phyloP scores from a whole-genome alignment of 192 early-diverging fungal genomes.

The Podila horticola region DNA sequence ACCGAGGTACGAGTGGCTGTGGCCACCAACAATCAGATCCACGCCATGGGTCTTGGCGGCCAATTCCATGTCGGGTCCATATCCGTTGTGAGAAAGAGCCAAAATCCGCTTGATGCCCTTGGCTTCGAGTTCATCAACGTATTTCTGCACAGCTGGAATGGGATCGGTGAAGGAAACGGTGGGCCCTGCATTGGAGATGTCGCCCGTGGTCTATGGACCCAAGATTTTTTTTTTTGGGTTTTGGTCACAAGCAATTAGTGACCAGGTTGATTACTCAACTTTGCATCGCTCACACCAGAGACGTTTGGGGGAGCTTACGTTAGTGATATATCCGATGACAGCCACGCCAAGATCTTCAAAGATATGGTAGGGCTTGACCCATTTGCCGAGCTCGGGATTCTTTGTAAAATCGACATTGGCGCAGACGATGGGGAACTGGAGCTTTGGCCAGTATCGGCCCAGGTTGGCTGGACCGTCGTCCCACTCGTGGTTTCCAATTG shows the following conservation, averaged over 20 bases:
- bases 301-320: conserved; percentile 16
- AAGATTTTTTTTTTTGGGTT: neutral
- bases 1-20: conserved; percentile 77
- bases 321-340: conserved; percentile 74
- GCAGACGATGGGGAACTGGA: conserved; percentile 71
- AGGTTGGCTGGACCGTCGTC: conserved; percentile 70
- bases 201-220: conserved; percentile 54
- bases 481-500: conserved; percentile 81
- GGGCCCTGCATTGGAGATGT: conserved; percentile 63
- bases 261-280: neutral
- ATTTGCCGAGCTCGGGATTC: conserved; percentile 53
- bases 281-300: no score
- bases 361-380: conserved; percentile 75
- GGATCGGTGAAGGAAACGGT: conserved; percentile 67
- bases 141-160: conserved; percentile 66
- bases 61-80: conserved; percentile 73
- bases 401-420: conserved; percentile 71
- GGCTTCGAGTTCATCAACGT: conserved; percentile 66
- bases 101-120: conserved; percentile 75
- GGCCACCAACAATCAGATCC: conserved; percentile 76
- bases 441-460: conserved; percentile 61
- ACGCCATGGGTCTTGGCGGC: conserved; percentile 67
- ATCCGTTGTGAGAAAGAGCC: conserved; percentile 77
- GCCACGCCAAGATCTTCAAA: conserved; percentile 73
- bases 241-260: neutral